These are phyloP conservation scores for Ceratobasidium sp. DNA, from an alignment of 1,284 basidiomycete genomes.

Conservation along the genomic window DNA sequence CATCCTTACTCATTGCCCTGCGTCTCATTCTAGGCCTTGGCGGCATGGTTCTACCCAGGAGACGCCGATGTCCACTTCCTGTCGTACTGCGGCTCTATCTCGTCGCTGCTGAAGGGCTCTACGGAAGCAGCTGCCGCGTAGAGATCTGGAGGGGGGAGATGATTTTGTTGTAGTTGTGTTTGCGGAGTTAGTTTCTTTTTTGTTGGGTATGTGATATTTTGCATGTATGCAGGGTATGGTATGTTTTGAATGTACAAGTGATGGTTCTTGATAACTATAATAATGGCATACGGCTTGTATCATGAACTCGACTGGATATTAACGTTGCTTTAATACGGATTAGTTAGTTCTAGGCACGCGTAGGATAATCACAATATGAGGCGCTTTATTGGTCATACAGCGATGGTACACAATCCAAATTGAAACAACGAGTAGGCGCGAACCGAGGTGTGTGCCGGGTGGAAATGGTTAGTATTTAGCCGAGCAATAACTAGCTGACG, in stretches of 20 bases:
- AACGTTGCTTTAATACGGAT: too few relatives aligned
- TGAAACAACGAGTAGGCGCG: too few relatives aligned
- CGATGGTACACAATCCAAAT: too few relatives aligned
- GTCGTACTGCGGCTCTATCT: conserved; percentile 3
- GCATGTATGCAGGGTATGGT: too few relatives aligned
- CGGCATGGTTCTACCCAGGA: conserved; percentile 43
- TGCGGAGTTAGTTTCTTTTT: neutral
- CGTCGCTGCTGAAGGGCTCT: neutral
- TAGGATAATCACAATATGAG: too few relatives aligned
- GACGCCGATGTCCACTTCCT: conserved; percentile 23
- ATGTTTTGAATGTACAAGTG: conserved; percentile 15
- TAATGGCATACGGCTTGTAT: neutral
- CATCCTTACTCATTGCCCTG: neutral
- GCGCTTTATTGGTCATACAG: too few relatives aligned
- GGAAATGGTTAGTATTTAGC: neutral
- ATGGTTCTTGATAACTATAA: neutral
- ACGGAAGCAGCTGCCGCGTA: neutral
- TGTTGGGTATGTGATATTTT: neutral
- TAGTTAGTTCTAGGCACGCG: too few relatives aligned
- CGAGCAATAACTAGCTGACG: too few relatives aligned
- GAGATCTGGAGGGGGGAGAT: neutral
- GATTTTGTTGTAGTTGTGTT: neutral
- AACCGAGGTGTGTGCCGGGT: too few relatives aligned
- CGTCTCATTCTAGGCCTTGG: conserved; percentile 31
- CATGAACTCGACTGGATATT: neutral